phyloP scores from a whole-genome alignment of 1,139 yeast species.

The Saccharomycopsis hybrid region DNA sequence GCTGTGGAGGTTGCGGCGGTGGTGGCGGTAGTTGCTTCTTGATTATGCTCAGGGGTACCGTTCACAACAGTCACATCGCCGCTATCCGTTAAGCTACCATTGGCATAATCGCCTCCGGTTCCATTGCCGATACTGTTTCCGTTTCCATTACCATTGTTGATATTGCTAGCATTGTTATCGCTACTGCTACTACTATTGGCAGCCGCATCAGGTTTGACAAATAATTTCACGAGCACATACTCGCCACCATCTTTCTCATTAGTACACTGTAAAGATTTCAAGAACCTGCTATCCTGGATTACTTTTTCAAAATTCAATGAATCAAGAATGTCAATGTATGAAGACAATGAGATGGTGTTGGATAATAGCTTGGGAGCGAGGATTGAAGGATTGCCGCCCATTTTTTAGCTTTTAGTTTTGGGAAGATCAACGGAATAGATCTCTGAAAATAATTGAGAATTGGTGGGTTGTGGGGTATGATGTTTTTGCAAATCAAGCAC shows the following conservation, averaged over 20 bases:
- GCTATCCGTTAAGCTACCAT: neutral
- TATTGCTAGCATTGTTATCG: neutral
- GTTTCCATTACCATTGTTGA: neutral
- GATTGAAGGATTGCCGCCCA: slow-evolving; percentile 20
- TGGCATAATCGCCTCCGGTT: neutral
- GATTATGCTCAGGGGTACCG: neutral
- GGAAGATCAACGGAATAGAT: too few relatives aligned
- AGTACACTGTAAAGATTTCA: slow-evolving; percentile 17
- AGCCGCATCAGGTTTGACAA: slow-evolving; percentile 18
- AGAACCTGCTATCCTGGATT: slow-evolving; percentile 15
- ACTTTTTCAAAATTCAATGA: slow-evolving; percentile 12
- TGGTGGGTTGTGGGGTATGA: too few relatives aligned
- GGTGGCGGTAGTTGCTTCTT: neutral
- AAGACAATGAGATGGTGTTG: slow-evolving; percentile 17
- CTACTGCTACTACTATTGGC: neutral
- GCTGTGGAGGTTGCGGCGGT: neutral
- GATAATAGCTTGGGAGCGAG: slow-evolving; percentile 15
- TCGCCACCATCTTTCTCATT: neutral
- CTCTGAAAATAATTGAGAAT: too few relatives aligned
- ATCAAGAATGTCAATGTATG: slow-evolving; percentile 20
- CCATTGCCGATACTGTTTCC: neutral
- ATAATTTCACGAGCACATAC: slow-evolving; percentile 13
- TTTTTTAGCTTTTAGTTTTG: neutral
- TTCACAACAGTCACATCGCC: neutral
- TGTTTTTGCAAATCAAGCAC: too few relatives aligned